Conservation (phyloP, 495 filamentous ascomycete species). For the Penicillium subrubescens region DNA sequence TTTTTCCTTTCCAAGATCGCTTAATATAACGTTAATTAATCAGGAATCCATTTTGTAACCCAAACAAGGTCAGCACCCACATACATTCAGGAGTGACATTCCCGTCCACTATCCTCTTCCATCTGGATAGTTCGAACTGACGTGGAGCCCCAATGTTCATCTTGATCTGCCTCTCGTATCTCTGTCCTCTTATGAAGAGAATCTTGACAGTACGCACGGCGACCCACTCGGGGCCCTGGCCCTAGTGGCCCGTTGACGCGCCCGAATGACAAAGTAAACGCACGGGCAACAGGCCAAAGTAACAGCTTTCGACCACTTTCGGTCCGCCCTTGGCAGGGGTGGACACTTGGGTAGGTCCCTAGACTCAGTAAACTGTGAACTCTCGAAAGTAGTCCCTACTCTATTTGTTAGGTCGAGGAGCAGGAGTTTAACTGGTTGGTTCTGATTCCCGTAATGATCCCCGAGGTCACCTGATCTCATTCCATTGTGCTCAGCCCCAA, state of each 20-base stretch:
- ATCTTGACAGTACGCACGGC: background rate
- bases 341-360: background rate
- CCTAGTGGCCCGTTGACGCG: background rate
- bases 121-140: background rate
- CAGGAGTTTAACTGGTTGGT: background rate
- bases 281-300: background rate
- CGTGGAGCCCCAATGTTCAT: background rate
- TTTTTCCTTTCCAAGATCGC: background rate
- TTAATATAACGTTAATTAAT: background rate
- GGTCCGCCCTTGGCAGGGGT: conserved; percentile 19
- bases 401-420: conserved; percentile 15
- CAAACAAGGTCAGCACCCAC: too few species aligned
- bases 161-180: conserved; percentile 3
- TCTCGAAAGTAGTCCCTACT: conserved; percentile 10
- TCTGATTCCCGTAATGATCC: background rate
- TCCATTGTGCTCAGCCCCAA: background rate
- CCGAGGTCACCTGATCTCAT: background rate
- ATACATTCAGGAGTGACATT: background rate
- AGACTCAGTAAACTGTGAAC: too few species aligned
- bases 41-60: too few species aligned
- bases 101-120: background rate
- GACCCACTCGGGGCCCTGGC: background rate
- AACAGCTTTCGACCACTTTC: background rate
- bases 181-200: background rate
- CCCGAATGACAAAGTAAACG: background rate